phyloP scores from a whole-genome alignment of 78 protist genomes.

The Protostelium mycophagum region DNA sequence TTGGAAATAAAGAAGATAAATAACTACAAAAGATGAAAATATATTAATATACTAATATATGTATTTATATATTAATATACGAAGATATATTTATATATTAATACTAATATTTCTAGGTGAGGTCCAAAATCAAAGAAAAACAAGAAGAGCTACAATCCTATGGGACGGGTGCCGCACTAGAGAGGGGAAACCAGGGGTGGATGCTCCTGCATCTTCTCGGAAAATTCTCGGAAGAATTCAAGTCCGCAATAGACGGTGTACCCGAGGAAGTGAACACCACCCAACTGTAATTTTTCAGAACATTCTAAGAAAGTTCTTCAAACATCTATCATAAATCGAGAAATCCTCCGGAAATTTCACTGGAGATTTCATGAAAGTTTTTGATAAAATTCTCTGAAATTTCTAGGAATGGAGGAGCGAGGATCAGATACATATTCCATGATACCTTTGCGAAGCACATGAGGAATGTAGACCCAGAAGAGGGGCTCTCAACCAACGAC shows the following conservation, averaged over 20 bases:
- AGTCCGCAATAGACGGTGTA: conserved; percentile 50
- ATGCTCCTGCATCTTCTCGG: conserved; percentile 20
- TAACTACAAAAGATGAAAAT: too few relatives aligned
- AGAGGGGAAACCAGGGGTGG: conserved; percentile 25
- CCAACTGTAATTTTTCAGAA: conserved; percentile 11
- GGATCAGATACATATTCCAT: conserved; percentile 81
- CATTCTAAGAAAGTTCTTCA: too few relatives aligned
- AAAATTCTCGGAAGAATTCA: conserved; percentile 29
- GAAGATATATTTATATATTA: too few relatives aligned
- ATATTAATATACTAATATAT: too few relatives aligned
- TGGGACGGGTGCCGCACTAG: conserved; percentile 42
- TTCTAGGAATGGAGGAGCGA: conserved; percentile 83
- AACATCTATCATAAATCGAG: too few relatives aligned
- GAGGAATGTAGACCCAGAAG: conserved; percentile 29
- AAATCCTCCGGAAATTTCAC: not conserved
- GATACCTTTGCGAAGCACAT: conserved; percentile 47
- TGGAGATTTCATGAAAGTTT: not conserved
- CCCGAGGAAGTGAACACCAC: conserved; percentile 31
- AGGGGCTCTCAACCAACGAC: conserved; percentile 61
- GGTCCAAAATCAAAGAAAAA: conserved; percentile 30
- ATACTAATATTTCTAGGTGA: too few relatives aligned
- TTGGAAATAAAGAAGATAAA: too few relatives aligned
- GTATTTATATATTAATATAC: too few relatives aligned
- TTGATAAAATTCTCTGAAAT: not conserved
- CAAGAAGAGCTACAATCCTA: conserved; percentile 49